Conservation (phyloP, 1,284 basidiomycete species). For the Sphaerobolus stellatus region DNA sequence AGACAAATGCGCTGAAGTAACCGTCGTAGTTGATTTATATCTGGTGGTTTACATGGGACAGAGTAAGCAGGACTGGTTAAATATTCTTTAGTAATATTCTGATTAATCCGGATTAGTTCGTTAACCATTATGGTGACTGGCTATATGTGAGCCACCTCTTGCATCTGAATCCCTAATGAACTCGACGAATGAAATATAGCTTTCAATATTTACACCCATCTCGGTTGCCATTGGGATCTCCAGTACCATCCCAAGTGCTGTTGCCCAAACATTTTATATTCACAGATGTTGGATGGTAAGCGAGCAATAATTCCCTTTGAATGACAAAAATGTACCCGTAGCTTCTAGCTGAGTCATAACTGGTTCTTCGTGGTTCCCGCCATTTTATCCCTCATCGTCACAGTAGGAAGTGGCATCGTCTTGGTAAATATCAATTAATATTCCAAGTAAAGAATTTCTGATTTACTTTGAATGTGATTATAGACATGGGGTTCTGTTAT, state of each 20-base stretch:
- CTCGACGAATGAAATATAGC: not conserved
- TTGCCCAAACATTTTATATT: conserved; percentile 6
- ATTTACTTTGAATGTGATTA: not conserved
- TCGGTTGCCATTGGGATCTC: not conserved
- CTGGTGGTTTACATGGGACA: conserved; percentile 4
- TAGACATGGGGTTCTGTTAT: conserved; percentile 5
- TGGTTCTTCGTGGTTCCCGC: conserved; percentile 3
- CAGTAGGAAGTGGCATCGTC: conserved; percentile 5
- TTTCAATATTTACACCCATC: not conserved
- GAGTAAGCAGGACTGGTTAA: not conserved
- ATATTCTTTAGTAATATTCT: not conserved
- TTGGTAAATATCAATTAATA: not conserved
- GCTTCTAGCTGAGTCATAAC: conserved; percentile 3
- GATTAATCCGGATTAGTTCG: not conserved
- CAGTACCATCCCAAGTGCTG: conserved; percentile 5
- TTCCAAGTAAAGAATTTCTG: not conserved
- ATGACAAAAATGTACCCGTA: not conserved
- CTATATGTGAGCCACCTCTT: not conserved
- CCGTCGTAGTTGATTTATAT: conserved; percentile 2
- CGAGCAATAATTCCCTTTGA: not conserved
- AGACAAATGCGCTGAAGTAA: not conserved
- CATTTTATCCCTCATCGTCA: not conserved
- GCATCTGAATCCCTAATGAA: not conserved
- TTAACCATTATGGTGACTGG: conserved; percentile 7
- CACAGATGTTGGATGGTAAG: conserved; percentile 7